Evolutionary conservation across 2,329 filamentous ascomycete species (phyloP), one percentile per base, ranked within the genome.

Genomic region (Scopulariopsis brevicaulis): DNA sequence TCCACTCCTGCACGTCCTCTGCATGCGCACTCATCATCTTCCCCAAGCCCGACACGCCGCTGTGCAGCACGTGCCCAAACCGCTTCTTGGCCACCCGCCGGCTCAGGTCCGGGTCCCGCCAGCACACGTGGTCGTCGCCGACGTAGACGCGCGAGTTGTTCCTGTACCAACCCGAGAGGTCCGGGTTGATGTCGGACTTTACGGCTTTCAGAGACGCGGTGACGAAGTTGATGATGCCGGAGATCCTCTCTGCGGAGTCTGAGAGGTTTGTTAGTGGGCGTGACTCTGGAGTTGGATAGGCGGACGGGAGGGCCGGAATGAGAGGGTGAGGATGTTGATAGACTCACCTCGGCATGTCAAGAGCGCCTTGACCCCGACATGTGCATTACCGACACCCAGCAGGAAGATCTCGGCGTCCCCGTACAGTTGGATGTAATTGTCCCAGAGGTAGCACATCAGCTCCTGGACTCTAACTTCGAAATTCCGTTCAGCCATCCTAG

Each of bases 391-490:
- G 1, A 96, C 84, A 0, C 94, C 93, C 67, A 99, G 78, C 24
- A 99, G 77, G 67, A 96, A 89, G 18, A 97, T 82, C 56, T 93
- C 84, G 0, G 81, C 77, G 2, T 86, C 73, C 20, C 89, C 80
- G 55, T 85, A 85, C 35, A 89, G 78, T 75, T 96, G 89, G 22
- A 99, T 84, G 67, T 96, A 96, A 67, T 99, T 99, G 65, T 96
- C 92, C 94, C 94, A 99, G 15, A 99, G 76, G 66, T 96, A 97
- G 60, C 81, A 84, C 4, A 93, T 83, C 12, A 96, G 75, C 60
- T 93, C 85, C 61, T 87, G 84, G 0, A 82, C 85, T 69, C 82
- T 81, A 58, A 77, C 75, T 61, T 86, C 78, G 8, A 83, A 67
- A 1, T 70, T 71, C 56, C 69, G 72, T 63, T 80, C 80, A 34